Percentiles rank a stretch among this genome's conserved stretches.
These are phyloP conservation scores for Sphagnum fallax DNA, from an alignment of 228 moss, liverwort and hornwort genomes.

Conservation along the genomic window DNA sequence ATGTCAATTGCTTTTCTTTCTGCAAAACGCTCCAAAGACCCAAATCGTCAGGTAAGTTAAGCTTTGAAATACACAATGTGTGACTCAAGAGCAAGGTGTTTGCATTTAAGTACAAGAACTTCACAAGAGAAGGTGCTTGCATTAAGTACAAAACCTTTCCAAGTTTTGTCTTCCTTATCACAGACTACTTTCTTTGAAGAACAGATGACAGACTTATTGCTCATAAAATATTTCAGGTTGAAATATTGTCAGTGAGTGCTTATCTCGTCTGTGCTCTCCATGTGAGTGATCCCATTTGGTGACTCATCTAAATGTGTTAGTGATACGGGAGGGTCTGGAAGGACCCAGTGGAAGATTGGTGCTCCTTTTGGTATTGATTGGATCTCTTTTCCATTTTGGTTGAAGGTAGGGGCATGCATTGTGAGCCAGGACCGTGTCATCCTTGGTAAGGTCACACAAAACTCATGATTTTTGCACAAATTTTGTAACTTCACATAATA, in stretches of 20 bases:
- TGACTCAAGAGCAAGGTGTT: not conserved
- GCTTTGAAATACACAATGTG: not conserved
- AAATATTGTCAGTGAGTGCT: no score
- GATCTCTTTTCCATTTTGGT: not conserved
- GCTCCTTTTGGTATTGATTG: no score
- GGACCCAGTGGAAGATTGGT: no score
- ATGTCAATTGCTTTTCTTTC: slow-evolving; percentile 91
- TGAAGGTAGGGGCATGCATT: slow-evolving; percentile 84
- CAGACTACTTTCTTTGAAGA: no score
- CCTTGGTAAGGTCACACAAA: slow-evolving; percentile 42
- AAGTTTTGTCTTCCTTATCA: no score
- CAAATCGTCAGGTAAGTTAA: slow-evolving; percentile 68
- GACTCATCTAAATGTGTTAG: not conserved
- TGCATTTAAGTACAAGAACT: not conserved
- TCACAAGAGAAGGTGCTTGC: no score
- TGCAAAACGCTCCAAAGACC: slow-evolving; percentile 81
- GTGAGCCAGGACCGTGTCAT: slow-evolving; percentile 94
- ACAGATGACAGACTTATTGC: no score
- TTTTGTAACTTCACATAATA: no score
- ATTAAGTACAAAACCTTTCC: no score
- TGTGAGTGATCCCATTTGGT: no score
- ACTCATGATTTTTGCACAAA: slow-evolving; percentile 5
- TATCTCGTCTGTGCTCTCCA: no score
- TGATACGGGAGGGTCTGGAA: not conserved
- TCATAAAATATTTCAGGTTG: no score